Base-by-base conservation (phyloP, 2,329 filamentous ascomycete genomes). In the Pseudocercospora ulei region DNA sequence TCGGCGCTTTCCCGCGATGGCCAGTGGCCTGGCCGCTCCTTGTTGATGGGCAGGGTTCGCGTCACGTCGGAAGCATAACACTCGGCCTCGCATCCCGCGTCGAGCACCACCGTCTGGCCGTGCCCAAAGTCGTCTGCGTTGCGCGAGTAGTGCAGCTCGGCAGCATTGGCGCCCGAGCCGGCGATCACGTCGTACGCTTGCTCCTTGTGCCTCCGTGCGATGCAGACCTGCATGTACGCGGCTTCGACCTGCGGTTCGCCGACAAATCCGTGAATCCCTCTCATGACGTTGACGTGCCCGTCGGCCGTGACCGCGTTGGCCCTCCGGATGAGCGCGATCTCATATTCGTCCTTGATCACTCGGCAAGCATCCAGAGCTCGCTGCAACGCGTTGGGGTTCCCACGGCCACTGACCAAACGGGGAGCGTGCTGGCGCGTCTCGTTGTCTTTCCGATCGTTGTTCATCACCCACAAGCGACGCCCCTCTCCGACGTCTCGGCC, bases 11-110 rank as follows among this genome's bases (percentile, higher is more conserved):
- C 80, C 8, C 69, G 60, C 0, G 75, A 73, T 51, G 64, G 64
- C 67, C 85, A 93, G 0, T 65, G 65, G 4, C 82, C 82, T 7
- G 52, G 55, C 0, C 48, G 37, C 6, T 47, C 37, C 4, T 23
- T 22, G 8, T 71, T 73, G 13, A 95, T 64, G 3, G 88, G 88
- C 49, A 95, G 76, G 0, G 87, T 90, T 23, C 88, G 76, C 0
- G 90, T 96, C 17, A 96, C 77, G 60, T 96, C 88, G 41, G 81
- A 82, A 18, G 85, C 85, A 59, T 98, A 96, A 51, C 81, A 79
- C 33, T 77, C 65, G 63, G 78, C 93, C 62, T 96, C 88, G 49
- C 78, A 81, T 2, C 85, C 87, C 1, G 88, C 87, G 58, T 98
- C 88, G 3, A 98, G 68, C 12, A 92, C 78, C 19, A 96, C 66